Conservation (phyloP, 2,329 filamentous ascomycete genomes). For the Ceratocystis colombiana region DNA sequence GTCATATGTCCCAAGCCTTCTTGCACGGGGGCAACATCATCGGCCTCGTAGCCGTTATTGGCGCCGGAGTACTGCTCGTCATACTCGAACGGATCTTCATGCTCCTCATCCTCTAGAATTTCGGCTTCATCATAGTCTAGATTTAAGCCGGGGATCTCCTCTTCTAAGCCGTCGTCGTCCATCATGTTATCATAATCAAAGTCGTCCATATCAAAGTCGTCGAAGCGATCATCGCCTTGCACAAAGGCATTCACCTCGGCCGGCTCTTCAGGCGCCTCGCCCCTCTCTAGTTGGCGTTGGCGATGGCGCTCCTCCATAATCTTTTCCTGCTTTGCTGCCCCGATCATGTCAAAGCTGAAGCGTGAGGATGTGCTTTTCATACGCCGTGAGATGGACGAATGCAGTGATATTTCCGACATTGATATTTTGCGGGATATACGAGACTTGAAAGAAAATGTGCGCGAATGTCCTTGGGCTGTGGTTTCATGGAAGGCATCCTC, state of each 20-base stretch:
- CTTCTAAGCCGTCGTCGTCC: slow-evolving; percentile 55
- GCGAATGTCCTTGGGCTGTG: not conserved
- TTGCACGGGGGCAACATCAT: slow-evolving; percentile 39
- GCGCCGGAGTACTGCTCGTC: slow-evolving; percentile 28
- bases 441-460: slow-evolving; percentile 27
- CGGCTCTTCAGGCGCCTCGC: slow-evolving; percentile 35
- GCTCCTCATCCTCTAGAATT: slow-evolving; percentile 32
- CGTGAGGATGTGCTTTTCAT: slow-evolving; percentile 70
- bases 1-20: slow-evolving; percentile 26
- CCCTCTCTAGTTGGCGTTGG: slow-evolving; percentile 54
- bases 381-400: slow-evolving; percentile 47
- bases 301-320: slow-evolving; percentile 63
- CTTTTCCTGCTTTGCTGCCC: slow-evolving; percentile 57
- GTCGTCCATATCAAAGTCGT: slow-evolving; percentile 48
- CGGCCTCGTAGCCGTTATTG: slow-evolving; percentile 30
- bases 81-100: slow-evolving; percentile 31
- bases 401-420: slow-evolving; percentile 40
- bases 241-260: slow-evolving; percentile 29
- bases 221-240: slow-evolving; percentile 44
- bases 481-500: not conserved
- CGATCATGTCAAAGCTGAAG: slow-evolving; percentile 74
- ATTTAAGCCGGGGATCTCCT: slow-evolving; percentile 53
- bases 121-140: slow-evolving; percentile 40
- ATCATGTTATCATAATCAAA: slow-evolving; percentile 56
- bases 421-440: slow-evolving; percentile 45